phyloP scores from a whole-genome alignment of 2,329 filamentous ascomycete species.

The Colletotrichum neosansevieriae region DNA sequence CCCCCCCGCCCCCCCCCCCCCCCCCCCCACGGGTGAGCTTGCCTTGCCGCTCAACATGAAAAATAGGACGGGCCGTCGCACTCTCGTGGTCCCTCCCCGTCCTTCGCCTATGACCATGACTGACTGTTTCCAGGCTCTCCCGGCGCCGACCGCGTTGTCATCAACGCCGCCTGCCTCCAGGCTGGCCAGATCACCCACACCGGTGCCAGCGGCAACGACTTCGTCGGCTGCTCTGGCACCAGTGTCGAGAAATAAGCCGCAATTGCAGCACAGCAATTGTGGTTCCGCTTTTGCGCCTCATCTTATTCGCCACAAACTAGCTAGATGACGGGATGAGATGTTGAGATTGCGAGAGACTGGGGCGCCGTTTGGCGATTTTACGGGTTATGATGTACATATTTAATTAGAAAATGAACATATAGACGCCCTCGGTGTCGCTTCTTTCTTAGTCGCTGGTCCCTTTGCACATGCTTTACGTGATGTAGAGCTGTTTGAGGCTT shows the following conservation, averaged over 20 bases:
- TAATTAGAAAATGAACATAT: slow-evolving; percentile 6
- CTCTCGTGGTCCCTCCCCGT: not conserved
- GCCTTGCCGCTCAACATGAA: not conserved
- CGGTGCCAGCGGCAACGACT: slow-evolving; percentile 76
- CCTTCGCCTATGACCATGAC: not conserved
- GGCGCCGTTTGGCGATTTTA: not conserved
- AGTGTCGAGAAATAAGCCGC: too few species aligned
- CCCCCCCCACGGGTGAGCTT: not conserved
- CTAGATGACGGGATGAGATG: not conserved
- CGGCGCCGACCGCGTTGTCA: slow-evolving; percentile 75
- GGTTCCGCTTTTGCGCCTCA: too few species aligned
- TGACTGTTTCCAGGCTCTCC: slow-evolving; percentile 61
- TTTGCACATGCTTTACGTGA: too few species aligned
- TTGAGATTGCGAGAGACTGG: not conserved
- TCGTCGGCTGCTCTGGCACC: slow-evolving; percentile 61
- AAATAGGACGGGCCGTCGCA: not conserved
- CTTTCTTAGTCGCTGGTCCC: not conserved
- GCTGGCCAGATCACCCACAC: slow-evolving; percentile 78
- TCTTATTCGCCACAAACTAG: too few species aligned
- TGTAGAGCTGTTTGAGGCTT: too few species aligned
- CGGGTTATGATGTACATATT: slow-evolving; percentile 10
- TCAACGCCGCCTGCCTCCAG: slow-evolving; percentile 67
- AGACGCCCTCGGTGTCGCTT: not conserved
- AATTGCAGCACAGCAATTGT: too few species aligned
- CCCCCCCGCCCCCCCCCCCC: too few species aligned